phyloP scores from a whole-genome alignment of 371 early-diverging fungal genomes.

The Saksenaea oblongispora region DNA sequence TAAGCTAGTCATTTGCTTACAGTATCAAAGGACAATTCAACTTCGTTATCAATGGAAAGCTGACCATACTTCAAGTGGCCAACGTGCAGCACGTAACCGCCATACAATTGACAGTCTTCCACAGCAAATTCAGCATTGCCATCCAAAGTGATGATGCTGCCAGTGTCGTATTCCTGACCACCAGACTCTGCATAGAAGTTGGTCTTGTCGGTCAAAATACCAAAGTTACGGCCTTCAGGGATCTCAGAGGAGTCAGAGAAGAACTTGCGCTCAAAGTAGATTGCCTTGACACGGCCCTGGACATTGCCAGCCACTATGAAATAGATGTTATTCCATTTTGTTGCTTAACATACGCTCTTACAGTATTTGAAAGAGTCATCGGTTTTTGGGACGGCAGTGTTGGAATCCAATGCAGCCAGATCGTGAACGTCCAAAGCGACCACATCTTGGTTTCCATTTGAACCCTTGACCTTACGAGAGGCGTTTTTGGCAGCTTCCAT shows the following conservation, averaged over 20 bases:
- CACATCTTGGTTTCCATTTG: constrained; percentile 52
- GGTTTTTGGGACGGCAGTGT: constrained; percentile 75
- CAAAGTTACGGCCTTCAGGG: constrained; percentile 63
- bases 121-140: constrained; percentile 89
- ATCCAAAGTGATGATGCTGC: constrained; percentile 82
- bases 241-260: constrained; percentile 49
- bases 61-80: constrained; percentile 92
- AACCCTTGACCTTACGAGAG: constrained; percentile 72
- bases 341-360: constrained; percentile 11
- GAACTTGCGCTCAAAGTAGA: constrained; percentile 66
- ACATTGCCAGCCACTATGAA: constrained; percentile 61
- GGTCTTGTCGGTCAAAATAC: constrained; percentile 95
- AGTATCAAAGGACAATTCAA: constrained; percentile 85
- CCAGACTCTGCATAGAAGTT: constrained; percentile 99
- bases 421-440: constrained; percentile 93
- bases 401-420: constrained; percentile 82
- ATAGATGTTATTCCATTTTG: background rate
- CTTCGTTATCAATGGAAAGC: constrained; percentile 68
- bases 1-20: constrained; percentile 20
- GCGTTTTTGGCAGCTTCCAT: constrained; percentile 85
- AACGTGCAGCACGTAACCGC: constrained; percentile 96
- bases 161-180: constrained; percentile 99
- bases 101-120: constrained; percentile 94
- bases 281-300: constrained; percentile 70
- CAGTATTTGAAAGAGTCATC: constrained; percentile 91